These are phyloP conservation scores for Penicillium bialowiezense DNA, from an alignment of 495 filamentous ascomycete genomes.

Conservation along the genomic window DNA sequence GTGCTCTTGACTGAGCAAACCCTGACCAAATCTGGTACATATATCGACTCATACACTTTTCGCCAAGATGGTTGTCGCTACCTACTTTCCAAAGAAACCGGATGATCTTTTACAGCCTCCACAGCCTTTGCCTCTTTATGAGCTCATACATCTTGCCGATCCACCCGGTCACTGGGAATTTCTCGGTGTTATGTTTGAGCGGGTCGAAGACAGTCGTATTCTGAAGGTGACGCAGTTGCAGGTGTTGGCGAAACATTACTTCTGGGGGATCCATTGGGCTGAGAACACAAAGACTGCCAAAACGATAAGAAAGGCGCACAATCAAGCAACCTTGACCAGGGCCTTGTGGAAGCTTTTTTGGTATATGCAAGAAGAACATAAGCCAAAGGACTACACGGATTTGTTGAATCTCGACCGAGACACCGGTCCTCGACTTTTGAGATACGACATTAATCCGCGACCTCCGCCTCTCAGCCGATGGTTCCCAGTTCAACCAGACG, in stretches of 20 bases:
- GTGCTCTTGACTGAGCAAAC: not conserved
- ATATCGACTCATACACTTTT: not conserved
- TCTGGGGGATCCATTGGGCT: conserved; percentile 31
- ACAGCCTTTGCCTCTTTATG: not conserved
- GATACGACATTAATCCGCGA: conserved; percentile 11
- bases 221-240: not conserved
- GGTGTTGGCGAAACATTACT: conserved; percentile 15
- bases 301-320: not conserved
- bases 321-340: not conserved
- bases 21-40: not conserved
- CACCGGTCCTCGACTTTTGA: conserved; percentile 35
- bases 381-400: conserved; percentile 11
- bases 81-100: not conserved
- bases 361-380: conserved; percentile 19
- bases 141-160: conserved; percentile 20
- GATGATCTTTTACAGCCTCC: conserved; percentile 5
- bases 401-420: conserved; percentile 25
- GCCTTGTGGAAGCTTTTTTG: conserved; percentile 30
- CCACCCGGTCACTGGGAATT: conserved; percentile 21
- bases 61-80: not conserved
- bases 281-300: not conserved
- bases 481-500: conserved; percentile 13
- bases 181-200: not conserved
- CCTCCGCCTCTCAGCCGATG: conserved; percentile 27
- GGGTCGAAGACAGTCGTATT: not conserved